Evolutionary conservation across 2,329 filamentous ascomycete species (phyloP).

Genomic region (Monilinia fructigena): DNA sequence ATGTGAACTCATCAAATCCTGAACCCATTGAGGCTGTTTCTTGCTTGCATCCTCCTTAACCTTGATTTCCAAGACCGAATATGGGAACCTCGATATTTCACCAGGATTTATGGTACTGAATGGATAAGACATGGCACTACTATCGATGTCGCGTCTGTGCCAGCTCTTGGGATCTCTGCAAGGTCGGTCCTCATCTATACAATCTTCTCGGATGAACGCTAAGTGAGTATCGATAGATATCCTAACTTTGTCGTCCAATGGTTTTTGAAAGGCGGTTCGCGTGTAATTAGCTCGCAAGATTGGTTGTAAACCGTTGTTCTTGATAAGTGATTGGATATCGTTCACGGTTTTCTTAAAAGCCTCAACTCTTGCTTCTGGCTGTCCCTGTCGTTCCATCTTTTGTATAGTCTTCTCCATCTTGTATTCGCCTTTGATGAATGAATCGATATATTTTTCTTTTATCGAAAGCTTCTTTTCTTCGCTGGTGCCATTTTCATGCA

Average conservation of each 20-base stretch:
- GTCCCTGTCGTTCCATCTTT: slow-evolving; percentile 79
- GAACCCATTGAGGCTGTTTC: slow-evolving; percentile 80
- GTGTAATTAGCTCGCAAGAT: slow-evolving; percentile 89
- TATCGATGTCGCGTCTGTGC: slow-evolving; percentile 90
- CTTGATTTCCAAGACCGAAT: slow-evolving; percentile 90
- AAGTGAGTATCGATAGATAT: slow-evolving; percentile 92
- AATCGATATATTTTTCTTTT: slow-evolving; percentile 91
- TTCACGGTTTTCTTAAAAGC: slow-evolving; percentile 69
- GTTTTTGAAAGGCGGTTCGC: slow-evolving; percentile 94
- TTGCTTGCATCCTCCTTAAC: slow-evolving; percentile 63
- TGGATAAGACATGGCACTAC: slow-evolving; percentile 76
- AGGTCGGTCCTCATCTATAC: slow-evolving; percentile 77
- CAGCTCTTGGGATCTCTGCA: slow-evolving; percentile 86
- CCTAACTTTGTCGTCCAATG: slow-evolving; percentile 82
- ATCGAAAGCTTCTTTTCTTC: slow-evolving; percentile 78
- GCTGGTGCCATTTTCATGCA: slow-evolving; percentile 72
- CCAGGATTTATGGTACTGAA: slow-evolving; percentile 86
- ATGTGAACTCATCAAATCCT: slow-evolving; percentile 89
- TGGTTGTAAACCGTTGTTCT: slow-evolving; percentile 74
- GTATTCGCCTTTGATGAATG: slow-evolving; percentile 84
- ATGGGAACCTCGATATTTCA: slow-evolving; percentile 88
- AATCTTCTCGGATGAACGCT: slow-evolving; percentile 77
- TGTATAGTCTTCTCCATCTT: slow-evolving; percentile 86
- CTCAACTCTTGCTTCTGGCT: slow-evolving; percentile 63
- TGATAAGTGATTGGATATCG: slow-evolving; percentile 77